Percentiles rank a stretch among this genome's conserved stretches.
phyloP scores from a whole-genome alignment of 306 rosid genomes.

The Morella rubra region DNA sequence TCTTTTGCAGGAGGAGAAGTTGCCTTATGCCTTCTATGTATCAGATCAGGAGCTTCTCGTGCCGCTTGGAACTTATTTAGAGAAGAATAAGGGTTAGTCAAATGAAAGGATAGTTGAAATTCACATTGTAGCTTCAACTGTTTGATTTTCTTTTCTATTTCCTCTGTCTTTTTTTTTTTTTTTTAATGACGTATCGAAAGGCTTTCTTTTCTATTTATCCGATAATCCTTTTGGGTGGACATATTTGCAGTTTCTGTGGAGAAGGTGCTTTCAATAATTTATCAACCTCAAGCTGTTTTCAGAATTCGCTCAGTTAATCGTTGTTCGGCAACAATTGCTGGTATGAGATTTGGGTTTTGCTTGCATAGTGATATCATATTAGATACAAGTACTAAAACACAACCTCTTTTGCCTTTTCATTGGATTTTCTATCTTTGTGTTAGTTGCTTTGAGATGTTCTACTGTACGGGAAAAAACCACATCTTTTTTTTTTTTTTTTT shows the following conservation, averaged over 20 bases:
- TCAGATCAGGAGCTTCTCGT: constrained; percentile 77
- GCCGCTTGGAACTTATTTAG: constrained; percentile 71
- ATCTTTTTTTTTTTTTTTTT: too few species aligned
- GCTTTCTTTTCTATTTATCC: not conserved
- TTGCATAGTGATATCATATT: not conserved
- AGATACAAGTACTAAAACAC: too few species aligned
- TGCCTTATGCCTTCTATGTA: constrained; percentile 82
- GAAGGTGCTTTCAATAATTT: constrained; percentile 84
- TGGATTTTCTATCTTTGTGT: not conserved
- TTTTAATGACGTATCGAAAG: not conserved
- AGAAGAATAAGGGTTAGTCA: constrained; percentile 70
- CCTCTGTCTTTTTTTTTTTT: not conserved
- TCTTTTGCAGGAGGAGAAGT: constrained; percentile 71
- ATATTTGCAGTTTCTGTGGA: constrained; percentile 78
- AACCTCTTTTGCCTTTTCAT: too few species aligned
- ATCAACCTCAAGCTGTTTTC: constrained; percentile 93
- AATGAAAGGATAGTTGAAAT: not conserved
- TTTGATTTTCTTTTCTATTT: not conserved
- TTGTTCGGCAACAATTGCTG: constrained; percentile 92
- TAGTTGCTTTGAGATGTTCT: not conserved
- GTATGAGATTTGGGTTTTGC: constrained; percentile 36
- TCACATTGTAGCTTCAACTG: not conserved
- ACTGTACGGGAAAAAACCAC: too few species aligned
- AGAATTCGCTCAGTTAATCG: constrained; percentile 81
- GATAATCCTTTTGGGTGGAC: constrained; percentile 12